These are phyloP conservation scores for Tripidium arundinaceum DNA, from an alignment of 202 grass and related monocot species.

Conservation along the genomic window DNA sequence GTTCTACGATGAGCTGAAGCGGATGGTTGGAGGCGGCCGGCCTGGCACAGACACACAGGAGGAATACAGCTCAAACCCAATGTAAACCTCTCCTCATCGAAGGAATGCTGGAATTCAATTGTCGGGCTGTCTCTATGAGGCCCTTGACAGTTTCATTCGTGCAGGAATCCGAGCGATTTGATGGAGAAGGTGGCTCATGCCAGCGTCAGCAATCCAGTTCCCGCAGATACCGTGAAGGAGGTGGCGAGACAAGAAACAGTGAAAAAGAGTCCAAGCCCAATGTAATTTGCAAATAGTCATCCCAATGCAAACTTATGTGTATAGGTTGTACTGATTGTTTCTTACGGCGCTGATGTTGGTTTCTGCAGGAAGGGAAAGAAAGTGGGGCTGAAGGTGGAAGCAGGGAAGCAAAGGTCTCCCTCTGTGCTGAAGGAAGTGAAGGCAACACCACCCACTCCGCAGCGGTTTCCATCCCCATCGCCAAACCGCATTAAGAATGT, in stretches of 20 bases:
- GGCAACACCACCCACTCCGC: conserved; percentile 75
- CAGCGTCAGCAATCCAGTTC: background rate
- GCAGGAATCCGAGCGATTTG: conserved; percentile 19
- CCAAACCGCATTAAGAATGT: conserved; percentile 38
- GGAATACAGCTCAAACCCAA: conserved; percentile 39
- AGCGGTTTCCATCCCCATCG: conserved; percentile 73
- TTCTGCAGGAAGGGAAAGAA: conserved; percentile 54
- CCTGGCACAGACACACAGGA: conserved; percentile 23
- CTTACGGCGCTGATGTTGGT: background rate
- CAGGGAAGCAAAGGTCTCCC: conserved; percentile 48
- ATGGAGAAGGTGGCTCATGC: conserved; percentile 14
- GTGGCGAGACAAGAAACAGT: conserved; percentile 25
- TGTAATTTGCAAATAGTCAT: conserved; percentile 43
- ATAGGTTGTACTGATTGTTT: background rate
- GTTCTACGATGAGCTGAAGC: conserved; percentile 93
- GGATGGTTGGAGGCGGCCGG: conserved; percentile 50
- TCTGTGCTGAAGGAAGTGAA: conserved; percentile 69
- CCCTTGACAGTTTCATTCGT: conserved; percentile 28
- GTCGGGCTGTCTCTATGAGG: background rate
- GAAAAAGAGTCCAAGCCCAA: conserved; percentile 49
- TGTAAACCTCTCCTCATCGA: conserved; percentile 40
- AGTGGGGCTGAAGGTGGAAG: conserved; percentile 43
- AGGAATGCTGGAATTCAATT: background rate
- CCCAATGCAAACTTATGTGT: background rate
- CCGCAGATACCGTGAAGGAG: conserved; percentile 6